Evolutionary conservation across 2,329 filamentous ascomycete genomes (phyloP).

Genomic region (Dactylella cylindrospora): DNA sequence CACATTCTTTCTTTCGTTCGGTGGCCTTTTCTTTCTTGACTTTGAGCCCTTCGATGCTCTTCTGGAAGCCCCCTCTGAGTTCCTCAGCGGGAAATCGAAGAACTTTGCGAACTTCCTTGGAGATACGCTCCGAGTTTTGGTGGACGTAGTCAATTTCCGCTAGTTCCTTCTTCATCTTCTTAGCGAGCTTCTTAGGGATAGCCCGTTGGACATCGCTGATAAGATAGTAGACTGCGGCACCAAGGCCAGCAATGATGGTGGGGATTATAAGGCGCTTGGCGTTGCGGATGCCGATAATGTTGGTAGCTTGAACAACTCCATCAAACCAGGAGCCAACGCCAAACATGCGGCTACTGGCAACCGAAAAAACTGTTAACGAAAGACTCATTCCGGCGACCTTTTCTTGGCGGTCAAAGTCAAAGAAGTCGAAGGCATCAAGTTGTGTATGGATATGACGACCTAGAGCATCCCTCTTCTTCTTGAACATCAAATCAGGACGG

Average conservation of each 20-base stretch:
- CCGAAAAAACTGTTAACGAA: slow-evolving; percentile 86
- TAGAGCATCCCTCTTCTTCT: slow-evolving; percentile 74
- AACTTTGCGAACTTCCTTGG: slow-evolving; percentile 81
- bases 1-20: slow-evolving; percentile 79
- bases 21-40: slow-evolving; percentile 76
- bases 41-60: slow-evolving; percentile 80
- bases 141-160: slow-evolving; percentile 88
- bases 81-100: slow-evolving; percentile 84
- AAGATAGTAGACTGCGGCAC: slow-evolving; percentile 72
- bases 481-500: slow-evolving; percentile 92
- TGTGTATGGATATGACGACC: slow-evolving; percentile 84
- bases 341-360: slow-evolving; percentile 77
- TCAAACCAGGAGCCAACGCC: slow-evolving; percentile 88
- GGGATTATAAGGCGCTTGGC: slow-evolving; percentile 78
- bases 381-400: slow-evolving; percentile 93
- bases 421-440: slow-evolving; percentile 88
- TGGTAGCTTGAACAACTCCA: slow-evolving; percentile 77
- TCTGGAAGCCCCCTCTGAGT: slow-evolving; percentile 77
- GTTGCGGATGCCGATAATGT: slow-evolving; percentile 77
- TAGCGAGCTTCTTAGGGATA: slow-evolving; percentile 78
- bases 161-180: slow-evolving; percentile 80
- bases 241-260: slow-evolving; percentile 77
- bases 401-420: slow-evolving; percentile 90
- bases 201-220: slow-evolving; percentile 79
- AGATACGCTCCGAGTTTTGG: slow-evolving; percentile 79